These are phyloP conservation scores for Dicorynia guianensis DNA, from an alignment of 306 rosid species.

Conservation along the genomic window DNA sequence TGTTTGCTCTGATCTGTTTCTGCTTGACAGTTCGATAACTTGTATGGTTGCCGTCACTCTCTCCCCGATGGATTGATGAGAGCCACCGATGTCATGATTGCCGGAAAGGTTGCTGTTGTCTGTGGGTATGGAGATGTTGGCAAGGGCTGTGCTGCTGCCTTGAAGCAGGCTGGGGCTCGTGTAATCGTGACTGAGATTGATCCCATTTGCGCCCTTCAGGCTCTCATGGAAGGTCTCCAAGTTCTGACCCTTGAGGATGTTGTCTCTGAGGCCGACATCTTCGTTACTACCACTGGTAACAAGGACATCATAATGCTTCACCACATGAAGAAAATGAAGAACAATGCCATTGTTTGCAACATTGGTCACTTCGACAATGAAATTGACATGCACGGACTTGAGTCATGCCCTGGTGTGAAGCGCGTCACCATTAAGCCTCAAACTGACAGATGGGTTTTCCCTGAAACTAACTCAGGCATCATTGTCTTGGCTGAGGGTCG, in stretches of 20 bases:
- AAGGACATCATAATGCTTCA: conserved; percentile 72
- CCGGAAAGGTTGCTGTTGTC: conserved; percentile 91
- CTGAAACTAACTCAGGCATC: conserved; percentile 73
- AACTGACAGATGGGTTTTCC: conserved; percentile 97
- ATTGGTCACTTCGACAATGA: conserved; percentile 84
- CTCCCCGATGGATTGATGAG: conserved; percentile 98
- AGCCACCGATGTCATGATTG: conserved; percentile 98
- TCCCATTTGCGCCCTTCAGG: conserved; percentile 98
- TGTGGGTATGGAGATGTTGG: conserved; percentile 97
- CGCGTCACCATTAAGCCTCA: conserved; percentile 93
- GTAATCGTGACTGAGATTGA: conserved; percentile 90
- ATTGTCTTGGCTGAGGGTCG: conserved; percentile 93
- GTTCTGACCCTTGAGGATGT: conserved; percentile 55
- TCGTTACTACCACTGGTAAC: conserved; percentile 76
- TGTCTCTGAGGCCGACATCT: conserved; percentile 60
- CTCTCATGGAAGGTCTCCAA: conserved; percentile 82
- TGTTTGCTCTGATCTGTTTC: background rate
- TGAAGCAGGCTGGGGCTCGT: conserved; percentile 99
- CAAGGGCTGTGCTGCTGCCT: conserved; percentile 96
- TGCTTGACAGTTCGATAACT: conserved; percentile 82
- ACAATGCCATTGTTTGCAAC: conserved; percentile 71
- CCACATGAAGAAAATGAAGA: conserved; percentile 74
- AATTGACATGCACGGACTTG: conserved; percentile 83
- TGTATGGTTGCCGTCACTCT: conserved; percentile 99
- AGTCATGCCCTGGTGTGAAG: conserved; percentile 85